phyloP scores from a whole-genome alignment of 2,329 filamentous ascomycete genomes.

The Fusarium oligoseptatum region DNA sequence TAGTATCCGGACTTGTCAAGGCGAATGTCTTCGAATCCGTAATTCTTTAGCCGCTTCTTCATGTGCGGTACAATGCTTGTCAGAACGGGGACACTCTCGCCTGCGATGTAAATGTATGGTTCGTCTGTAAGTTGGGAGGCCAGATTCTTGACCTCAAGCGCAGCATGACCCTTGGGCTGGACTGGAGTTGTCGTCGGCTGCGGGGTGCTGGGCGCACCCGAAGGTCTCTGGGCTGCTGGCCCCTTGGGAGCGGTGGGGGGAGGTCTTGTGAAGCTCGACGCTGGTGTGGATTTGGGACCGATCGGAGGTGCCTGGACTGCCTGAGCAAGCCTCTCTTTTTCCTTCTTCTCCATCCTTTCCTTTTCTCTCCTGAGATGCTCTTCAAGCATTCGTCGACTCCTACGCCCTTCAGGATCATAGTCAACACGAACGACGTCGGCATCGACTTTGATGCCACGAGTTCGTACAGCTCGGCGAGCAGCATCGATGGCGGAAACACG shows the following conservation, averaged over 20 bases:
- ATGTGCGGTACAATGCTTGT: conserved; percentile 88
- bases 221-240: conserved; percentile 71
- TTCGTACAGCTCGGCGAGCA: conserved; percentile 82
- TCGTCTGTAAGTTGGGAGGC: conserved; percentile 78
- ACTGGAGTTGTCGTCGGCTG: conserved; percentile 50
- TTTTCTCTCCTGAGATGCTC: conserved; percentile 77
- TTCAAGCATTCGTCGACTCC: conserved; percentile 83
- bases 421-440: conserved; percentile 83
- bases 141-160: conserved; percentile 76
- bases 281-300: conserved; percentile 52
- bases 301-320: conserved; percentile 53
- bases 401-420: conserved; percentile 88
- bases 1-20: conserved; percentile 91
- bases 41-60: conserved; percentile 88
- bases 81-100: conserved; percentile 88
- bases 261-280: conserved; percentile 58
- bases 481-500: conserved; percentile 80
- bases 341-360: conserved; percentile 72
- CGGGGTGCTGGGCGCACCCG: conserved; percentile 44
- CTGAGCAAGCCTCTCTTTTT: conserved; percentile 51
- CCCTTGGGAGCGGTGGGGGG: conserved; percentile 91
- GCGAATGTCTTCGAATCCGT: conserved; percentile 83
- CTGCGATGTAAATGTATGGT: conserved; percentile 92
- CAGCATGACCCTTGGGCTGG: conserved; percentile 53
- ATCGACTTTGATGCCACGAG: conserved; percentile 84